phyloP scores from a whole-genome alignment of 75 land plant species.

The Pinus tabuliformis region DNA sequence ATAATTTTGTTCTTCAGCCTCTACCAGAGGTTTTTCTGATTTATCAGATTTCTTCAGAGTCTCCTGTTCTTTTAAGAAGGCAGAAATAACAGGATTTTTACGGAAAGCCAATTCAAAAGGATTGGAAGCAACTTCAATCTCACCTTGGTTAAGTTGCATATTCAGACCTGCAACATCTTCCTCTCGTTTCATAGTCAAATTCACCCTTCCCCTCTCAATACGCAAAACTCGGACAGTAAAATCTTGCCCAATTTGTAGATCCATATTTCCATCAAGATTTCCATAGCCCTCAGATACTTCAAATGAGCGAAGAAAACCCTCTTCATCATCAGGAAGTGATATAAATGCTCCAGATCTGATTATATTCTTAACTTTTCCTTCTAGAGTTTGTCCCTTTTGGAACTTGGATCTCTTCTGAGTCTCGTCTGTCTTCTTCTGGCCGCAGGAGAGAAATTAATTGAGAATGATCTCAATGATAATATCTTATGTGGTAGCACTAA shows the following conservation, averaged over 20 bases:
- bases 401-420: conserved; percentile 55
- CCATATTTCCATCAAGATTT: conserved; percentile 37
- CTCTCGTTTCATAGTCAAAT: conserved; percentile 79
- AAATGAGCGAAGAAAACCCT: conserved; percentile 75
- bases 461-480: neutral
- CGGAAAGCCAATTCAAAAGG: conserved; percentile 90
- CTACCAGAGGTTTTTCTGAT: neutral
- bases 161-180: conserved; percentile 48
- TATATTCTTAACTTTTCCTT: conserved; percentile 82
- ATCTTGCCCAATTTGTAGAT: conserved; percentile 72
- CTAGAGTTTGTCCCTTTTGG: conserved; percentile 68
- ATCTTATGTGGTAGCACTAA: neutral
- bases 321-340: conserved; percentile 80
- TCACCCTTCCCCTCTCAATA: conserved; percentile 57
- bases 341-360: conserved; percentile 73
- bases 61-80: conserved; percentile 53
- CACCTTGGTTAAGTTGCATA: conserved; percentile 34
- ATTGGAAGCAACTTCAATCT: conserved; percentile 52
- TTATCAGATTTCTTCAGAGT: conserved; percentile 12
- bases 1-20: neutral
- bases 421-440: conserved; percentile 28
- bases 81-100: conserved; percentile 53
- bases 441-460: neutral
- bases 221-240: conserved; percentile 80
- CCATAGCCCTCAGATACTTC: conserved; percentile 50